Conservation (phyloP, 2,329 filamentous ascomycete species). For the Chaetomiaceae sp. region DNA sequence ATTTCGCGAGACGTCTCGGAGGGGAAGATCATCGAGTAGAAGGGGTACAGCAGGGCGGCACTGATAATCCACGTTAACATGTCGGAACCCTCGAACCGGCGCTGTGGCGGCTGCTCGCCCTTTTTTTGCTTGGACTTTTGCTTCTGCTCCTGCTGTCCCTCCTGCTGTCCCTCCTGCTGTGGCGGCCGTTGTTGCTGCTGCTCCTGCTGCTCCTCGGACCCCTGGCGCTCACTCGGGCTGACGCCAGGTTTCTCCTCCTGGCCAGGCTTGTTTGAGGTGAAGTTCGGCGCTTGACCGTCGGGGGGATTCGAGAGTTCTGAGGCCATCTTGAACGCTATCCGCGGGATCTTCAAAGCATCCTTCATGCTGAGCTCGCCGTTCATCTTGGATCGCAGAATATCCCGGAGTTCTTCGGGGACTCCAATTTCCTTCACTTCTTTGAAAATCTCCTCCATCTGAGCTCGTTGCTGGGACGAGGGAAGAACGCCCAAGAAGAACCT, state of each 20-base stretch:
- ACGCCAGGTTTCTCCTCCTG: slow-evolving; percentile 16
- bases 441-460: slow-evolving; percentile 56
- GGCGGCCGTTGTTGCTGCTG: slow-evolving; percentile 18
- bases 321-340: slow-evolving; percentile 53
- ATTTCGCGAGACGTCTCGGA: slow-evolving; percentile 62
- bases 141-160: slow-evolving; percentile 23
- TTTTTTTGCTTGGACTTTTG: slow-evolving; percentile 16
- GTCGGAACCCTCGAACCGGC: slow-evolving; percentile 36
- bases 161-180: slow-evolving; percentile 17
- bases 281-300: slow-evolving; percentile 17
- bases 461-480: slow-evolving; percentile 46
- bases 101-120: not conserved
- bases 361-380: slow-evolving; percentile 37
- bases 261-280: slow-evolving; percentile 25
- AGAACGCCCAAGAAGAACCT: slow-evolving; percentile 59
- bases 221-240: slow-evolving; percentile 25
- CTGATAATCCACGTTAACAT: slow-evolving; percentile 48
- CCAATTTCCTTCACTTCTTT: slow-evolving; percentile 61
- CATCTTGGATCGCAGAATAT: slow-evolving; percentile 56
- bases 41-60: slow-evolving; percentile 41
- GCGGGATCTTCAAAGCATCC: slow-evolving; percentile 55
- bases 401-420: slow-evolving; percentile 62
- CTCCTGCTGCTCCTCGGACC: slow-evolving; percentile 11
- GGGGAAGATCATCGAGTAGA: slow-evolving; percentile 40
- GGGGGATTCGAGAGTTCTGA: slow-evolving; percentile 33